Conservation (phyloP, 257 asterid species). For the Nemophila menziesii region DNA sequence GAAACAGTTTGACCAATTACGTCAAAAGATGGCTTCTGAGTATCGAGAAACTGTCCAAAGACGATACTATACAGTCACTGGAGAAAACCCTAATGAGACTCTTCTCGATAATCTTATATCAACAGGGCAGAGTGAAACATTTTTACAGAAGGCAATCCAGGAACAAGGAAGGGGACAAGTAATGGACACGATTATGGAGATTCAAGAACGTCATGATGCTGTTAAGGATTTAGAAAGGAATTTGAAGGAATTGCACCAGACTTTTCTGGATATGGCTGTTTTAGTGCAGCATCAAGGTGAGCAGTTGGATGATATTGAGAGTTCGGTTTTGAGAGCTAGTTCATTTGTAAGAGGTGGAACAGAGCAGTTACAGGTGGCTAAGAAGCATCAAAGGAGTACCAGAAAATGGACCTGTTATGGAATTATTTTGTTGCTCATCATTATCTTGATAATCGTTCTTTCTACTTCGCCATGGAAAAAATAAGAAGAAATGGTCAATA, state of each 20-base stretch:
- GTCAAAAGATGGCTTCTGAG: slow-evolving; percentile 23
- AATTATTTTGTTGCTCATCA: slow-evolving; percentile 21
- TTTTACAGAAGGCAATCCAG: slow-evolving; percentile 11
- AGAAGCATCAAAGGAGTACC: slow-evolving; percentile 32
- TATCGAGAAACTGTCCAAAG: slow-evolving; percentile 9
- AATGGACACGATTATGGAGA: slow-evolving; percentile 11
- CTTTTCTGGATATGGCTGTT: slow-evolving; percentile 35
- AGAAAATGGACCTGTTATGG: slow-evolving; percentile 37
- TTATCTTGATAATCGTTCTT: slow-evolving; percentile 28
- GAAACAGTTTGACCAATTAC: slow-evolving; percentile 28
- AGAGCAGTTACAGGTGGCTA: slow-evolving; percentile 25
- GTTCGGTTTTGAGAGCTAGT: slow-evolving; percentile 29
- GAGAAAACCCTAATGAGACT: slow-evolving; percentile 9
- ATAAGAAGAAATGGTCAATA: background rate
- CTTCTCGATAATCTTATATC: slow-evolving; percentile 7
- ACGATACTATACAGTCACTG: slow-evolving; percentile 7
- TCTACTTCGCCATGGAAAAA: slow-evolving; percentile 37
- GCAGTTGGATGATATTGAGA: slow-evolving; percentile 31
- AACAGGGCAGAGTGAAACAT: slow-evolving; percentile 17
- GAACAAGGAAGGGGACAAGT: slow-evolving; percentile 10
- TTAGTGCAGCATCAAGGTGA: slow-evolving; percentile 29
- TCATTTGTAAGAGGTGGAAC: slow-evolving; percentile 24
- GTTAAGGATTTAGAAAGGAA: slow-evolving; percentile 11
- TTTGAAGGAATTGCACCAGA: slow-evolving; percentile 1
- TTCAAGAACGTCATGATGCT: slow-evolving; percentile 13